Percentiles rank a stretch among this genome's conserved stretches.
Evolutionary conservation across 148 eudicot species (phyloP).

Genomic region (Silene latifolia): DNA sequence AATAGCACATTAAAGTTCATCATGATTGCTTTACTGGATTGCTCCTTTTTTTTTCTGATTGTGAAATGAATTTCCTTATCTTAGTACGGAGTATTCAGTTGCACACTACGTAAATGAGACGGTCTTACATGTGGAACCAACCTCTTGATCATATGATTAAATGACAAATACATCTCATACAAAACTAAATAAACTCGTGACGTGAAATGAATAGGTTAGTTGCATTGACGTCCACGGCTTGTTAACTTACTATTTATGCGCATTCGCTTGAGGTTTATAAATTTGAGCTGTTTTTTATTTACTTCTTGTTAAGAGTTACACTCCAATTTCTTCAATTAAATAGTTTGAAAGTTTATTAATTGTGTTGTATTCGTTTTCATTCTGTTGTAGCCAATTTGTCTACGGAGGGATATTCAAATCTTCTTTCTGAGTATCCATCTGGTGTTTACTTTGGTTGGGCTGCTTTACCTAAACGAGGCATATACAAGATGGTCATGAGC

Average conservation of each 20-base stretch:
- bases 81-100: neutral
- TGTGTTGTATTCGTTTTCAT: neutral
- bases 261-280: no score
- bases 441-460: constrained; percentile 99
- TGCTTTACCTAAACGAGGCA: constrained; percentile 54
- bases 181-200: no score
- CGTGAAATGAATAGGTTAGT: no score
- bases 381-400: constrained; percentile 70
- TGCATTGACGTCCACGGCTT: no score
- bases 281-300: neutral
- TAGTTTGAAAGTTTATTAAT: neutral
- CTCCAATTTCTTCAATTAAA: neutral
- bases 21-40: no score
- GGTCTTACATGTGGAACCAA: neutral
- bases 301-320: neutral
- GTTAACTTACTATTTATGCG: no score
- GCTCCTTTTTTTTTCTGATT: no score
- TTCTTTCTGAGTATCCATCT: constrained; percentile 70
- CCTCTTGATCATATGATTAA: neutral
- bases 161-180: no score
- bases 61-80: no score
- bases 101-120: neutral
- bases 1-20: no score
- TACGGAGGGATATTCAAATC: constrained; percentile 50
- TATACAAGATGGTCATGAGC: constrained; percentile 84